Base-by-base conservation (phyloP, 2,329 filamentous ascomycete species). In the Hysterium pulicare region DNA sequence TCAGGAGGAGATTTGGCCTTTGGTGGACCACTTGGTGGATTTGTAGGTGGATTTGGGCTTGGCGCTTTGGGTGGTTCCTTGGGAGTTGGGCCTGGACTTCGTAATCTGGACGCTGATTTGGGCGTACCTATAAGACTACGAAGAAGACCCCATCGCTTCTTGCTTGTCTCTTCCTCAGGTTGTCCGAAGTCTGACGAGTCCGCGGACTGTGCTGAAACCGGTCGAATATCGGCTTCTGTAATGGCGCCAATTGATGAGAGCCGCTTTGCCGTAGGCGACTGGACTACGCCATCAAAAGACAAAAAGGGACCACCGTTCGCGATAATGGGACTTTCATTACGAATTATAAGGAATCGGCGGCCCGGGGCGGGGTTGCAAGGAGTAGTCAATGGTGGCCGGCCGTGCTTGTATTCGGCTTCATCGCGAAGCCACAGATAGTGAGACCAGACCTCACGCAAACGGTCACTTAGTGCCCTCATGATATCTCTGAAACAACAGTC, bases 361-460 rank as follows among this genome's bases (percentile, higher is more conserved):
- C 87, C 86, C 2, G 90, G 88, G 2, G 89, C 88, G 5, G 90
- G 90, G 44, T 84, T 84, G 56, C 85, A 90, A n/a, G 90, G 87
- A 5, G 82, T 82, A 2, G 87, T 88, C 1, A 87, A 90, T 5
- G 88, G 84, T 1, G 75, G 77, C 3, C 80, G 60, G 11, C 71
- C 73, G 28, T 77, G 70, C 26, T 70, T 69, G 33, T 68, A 69
- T 46, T 86, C 83, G 11, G 86, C 83, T 40, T 78, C 73, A 39
- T 86, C 78, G 62, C 84, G 83, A 15, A 89, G 75, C 67, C 82
- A 87, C 13, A 91, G 74, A 58, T 90, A 93, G 60, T 90, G 84
- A 33, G 83, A 80, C 87, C 88, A 95, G 2, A 81, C 77, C 9
- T 78, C 81, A 57, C 82, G 81, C 23, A 95, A 73, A 38, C 87